Evolutionary conservation across 106 monocot genomes (phyloP).

Genomic region (Dactylorhiza incarnata): DNA sequence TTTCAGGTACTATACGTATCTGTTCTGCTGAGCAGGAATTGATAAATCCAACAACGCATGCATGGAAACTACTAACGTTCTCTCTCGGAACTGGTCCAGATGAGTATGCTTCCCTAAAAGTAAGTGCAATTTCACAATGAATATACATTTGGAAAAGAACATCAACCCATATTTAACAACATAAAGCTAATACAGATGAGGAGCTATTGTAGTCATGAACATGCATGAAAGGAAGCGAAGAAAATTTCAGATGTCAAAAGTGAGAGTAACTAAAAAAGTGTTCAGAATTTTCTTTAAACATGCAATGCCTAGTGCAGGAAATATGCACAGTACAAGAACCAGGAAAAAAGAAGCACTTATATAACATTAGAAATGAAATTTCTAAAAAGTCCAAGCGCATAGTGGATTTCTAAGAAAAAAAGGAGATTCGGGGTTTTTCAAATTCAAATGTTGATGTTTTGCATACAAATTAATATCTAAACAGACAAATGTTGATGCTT

Average conservation of each 20-base stretch:
- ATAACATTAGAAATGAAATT: background rate
- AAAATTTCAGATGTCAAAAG: background rate
- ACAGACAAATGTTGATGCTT: background rate
- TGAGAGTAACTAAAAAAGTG: background rate
- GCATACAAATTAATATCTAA: background rate
- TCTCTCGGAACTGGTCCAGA: constrained; percentile 37
- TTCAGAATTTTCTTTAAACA: background rate
- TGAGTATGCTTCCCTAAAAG: constrained; percentile 67
- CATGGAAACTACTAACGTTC: constrained; percentile 37
- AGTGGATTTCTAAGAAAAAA: background rate
- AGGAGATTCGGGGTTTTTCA: background rate
- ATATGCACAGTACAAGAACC: background rate
- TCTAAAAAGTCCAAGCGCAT: background rate
- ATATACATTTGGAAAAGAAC: background rate
- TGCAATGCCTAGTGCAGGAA: background rate
- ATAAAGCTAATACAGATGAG: background rate
- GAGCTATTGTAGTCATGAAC: background rate
- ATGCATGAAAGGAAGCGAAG: background rate
- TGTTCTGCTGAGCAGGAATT: constrained; percentile 61
- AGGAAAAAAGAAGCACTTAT: background rate
- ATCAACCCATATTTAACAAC: background rate
- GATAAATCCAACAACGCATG: constrained; percentile 50
- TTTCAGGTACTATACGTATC: constrained; percentile 77
- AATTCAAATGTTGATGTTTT: background rate
- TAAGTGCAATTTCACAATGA: background rate